phyloP scores from a whole-genome alignment of 306 rosid genomes.

The Pterocarpus santalinus region DNA sequence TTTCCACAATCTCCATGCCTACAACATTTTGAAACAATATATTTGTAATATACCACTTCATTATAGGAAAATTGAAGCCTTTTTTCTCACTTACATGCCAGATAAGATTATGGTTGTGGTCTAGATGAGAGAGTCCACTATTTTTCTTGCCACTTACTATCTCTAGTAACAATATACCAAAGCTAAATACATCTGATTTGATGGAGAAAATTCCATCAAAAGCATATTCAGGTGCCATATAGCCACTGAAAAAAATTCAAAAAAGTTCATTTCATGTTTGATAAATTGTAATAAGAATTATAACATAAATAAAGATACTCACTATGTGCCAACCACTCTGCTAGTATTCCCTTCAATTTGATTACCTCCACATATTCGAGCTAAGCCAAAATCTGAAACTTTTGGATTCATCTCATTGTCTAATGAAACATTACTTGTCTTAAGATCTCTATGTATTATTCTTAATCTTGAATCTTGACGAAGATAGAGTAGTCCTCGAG shows the following conservation, averaged over 20 bases:
- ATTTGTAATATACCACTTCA: background rate
- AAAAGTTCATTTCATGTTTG: background rate
- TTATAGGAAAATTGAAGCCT: background rate
- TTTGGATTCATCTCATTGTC: slow-evolving; percentile 42
- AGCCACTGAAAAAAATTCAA: background rate
- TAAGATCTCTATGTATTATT: slow-evolving; percentile 40
- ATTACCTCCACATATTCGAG: slow-evolving; percentile 21
- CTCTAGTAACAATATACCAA: slow-evolving; percentile 19
- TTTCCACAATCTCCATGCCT: slow-evolving; percentile 41
- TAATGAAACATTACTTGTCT: slow-evolving; percentile 27
- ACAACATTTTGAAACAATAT: background rate
- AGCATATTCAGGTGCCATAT: slow-evolving; percentile 49
- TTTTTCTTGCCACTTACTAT: slow-evolving; percentile 40
- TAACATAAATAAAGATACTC: background rate
- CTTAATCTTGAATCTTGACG: slow-evolving; percentile 43
- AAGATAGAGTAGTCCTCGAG: slow-evolving; percentile 38
- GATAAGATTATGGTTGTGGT: background rate
- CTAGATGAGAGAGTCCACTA: background rate
- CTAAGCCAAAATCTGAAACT: slow-evolving; percentile 41
- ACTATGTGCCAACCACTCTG: slow-evolving; percentile 42
- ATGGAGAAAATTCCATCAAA: slow-evolving; percentile 16
- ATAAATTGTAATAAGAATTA: background rate
- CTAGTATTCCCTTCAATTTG: slow-evolving; percentile 37
- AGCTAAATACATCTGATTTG: slow-evolving; percentile 39
- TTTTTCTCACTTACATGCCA: background rate